Percentiles rank a stretch among this genome's conserved stretches.
Evolutionary conservation across 106 monocot genomes (phyloP).

Genomic region (Dioscorea dumetorum): DNA sequence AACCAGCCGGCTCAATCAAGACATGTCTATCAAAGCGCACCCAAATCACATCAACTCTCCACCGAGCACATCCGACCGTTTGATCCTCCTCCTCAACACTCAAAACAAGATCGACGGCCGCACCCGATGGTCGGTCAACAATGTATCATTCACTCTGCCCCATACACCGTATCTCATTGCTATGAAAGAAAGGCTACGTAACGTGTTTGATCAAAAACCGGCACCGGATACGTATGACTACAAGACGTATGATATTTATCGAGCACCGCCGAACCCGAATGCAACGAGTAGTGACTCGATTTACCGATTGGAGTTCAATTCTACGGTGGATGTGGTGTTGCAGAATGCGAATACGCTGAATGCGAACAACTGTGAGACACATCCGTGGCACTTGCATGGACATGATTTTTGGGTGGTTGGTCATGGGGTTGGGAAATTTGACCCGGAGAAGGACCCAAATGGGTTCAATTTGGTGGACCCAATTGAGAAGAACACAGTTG

Average conservation of each 20-base stretch:
- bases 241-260: constrained; percentile 32
- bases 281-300: constrained; percentile 34
- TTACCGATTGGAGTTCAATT: constrained; percentile 49
- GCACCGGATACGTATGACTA: constrained; percentile 65
- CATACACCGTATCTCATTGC: constrained; percentile 73
- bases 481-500: constrained; percentile 82
- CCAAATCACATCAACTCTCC: constrained; percentile 27
- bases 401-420: constrained; percentile 98
- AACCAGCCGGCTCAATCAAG: constrained; percentile 32
- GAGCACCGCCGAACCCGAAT: constrained; percentile 14
- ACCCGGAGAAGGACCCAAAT: constrained; percentile 31
- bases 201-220: constrained; percentile 30
- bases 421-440: constrained; percentile 62
- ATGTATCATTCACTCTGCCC: constrained; percentile 61
- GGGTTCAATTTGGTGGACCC: constrained; percentile 72
- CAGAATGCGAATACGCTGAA: constrained; percentile 82
- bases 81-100: constrained; percentile 70
- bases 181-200: constrained; percentile 26
- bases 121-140: constrained; percentile 63
- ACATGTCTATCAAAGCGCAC: constrained; percentile 30
- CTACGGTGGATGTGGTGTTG: constrained; percentile 71
- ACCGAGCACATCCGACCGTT: constrained; percentile 40
- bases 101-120: constrained; percentile 69
- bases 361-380: constrained; percentile 78
- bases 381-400: constrained; percentile 99